Evolutionary conservation across 2,329 filamentous ascomycete species (phyloP), one percentile per base, ranked within the genome.

Genomic region (Pleoardoris graminearum): DNA sequence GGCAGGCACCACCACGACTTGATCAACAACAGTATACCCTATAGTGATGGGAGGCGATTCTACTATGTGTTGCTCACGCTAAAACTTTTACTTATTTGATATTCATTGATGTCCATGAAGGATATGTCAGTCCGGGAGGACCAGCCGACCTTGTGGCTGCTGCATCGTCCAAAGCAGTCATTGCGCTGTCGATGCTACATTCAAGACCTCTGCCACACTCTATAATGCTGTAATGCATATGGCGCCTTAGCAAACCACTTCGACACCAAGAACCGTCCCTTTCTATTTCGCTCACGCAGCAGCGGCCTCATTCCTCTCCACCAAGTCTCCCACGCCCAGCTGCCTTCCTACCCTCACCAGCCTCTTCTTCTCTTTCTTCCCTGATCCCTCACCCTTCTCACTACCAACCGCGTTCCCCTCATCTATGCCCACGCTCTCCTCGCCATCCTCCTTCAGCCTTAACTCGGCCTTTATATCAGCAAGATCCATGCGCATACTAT

Each of bases 401-500:
- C 57, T 65, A 17, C 71, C 71, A 8, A 73, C 71, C 30, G 57
- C 62, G 16, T 69, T 66, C 2, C 70, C 71, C 48, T 71, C 69
- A 55, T 73, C 72, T 29, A 57, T 63, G 10, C 66, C 72, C 58
- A 71, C 64, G 38, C 67, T 72, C 61, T 79, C 76, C 30, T 66
- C 67, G 8, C 54, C 66, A 36, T 66, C 68, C 30, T 68, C 70
- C 27, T 68, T 68, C 57, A 79, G 70, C 39, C 71, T 58, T 12
- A 89, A 80, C 60, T 81, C 79, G 53, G 82, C 78, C 48, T 79
- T 76, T 38, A 87, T 71, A 45, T 78, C 76, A 2, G 76, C 75
- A 37, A 99, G 82, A 67, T 97, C 88, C 73, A 96, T 89, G 58
- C 86, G 87, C 94, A 99, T 99, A 70, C 86, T 89, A 72, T 86